Evolutionary conservation across 495 filamentous ascomycete genomes (phyloP).

Genomic region (Copromyces sp.): DNA sequence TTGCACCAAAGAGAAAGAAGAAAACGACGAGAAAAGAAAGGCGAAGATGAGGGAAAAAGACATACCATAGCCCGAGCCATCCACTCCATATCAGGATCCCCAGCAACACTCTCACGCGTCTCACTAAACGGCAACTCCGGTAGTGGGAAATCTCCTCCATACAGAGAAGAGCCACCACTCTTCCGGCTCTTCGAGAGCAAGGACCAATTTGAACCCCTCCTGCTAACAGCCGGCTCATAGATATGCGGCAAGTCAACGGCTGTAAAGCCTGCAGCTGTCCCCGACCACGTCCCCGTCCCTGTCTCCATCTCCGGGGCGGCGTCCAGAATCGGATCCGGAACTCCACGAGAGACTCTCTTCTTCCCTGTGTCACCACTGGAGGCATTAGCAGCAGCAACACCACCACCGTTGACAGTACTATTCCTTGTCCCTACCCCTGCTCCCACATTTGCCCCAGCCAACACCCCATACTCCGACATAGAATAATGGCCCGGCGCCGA

Average conservation of each 20-base stretch:
- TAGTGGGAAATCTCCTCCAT: background rate
- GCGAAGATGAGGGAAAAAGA: background rate
- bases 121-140: background rate
- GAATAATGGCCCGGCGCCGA: conserved; percentile 32
- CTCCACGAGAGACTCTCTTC: background rate
- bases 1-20: background rate
- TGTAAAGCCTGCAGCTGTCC: background rate
- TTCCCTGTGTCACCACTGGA: background rate
- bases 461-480: conserved; percentile 2
- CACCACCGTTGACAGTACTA: background rate
- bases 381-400: background rate
- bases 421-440: background rate
- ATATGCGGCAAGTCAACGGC: background rate
- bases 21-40: background rate
- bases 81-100: conserved; percentile 15
- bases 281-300: background rate
- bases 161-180: background rate
- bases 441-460: background rate
- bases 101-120: background rate
- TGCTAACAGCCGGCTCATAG: background rate
- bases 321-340: background rate
- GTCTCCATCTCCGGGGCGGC: background rate
- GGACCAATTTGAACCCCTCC: background rate
- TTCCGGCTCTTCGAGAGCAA: background rate
- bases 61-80: conserved; percentile 19